Conservation (phyloP, 495 filamentous ascomycete genomes). For the Emericellopsis terricola region DNA sequence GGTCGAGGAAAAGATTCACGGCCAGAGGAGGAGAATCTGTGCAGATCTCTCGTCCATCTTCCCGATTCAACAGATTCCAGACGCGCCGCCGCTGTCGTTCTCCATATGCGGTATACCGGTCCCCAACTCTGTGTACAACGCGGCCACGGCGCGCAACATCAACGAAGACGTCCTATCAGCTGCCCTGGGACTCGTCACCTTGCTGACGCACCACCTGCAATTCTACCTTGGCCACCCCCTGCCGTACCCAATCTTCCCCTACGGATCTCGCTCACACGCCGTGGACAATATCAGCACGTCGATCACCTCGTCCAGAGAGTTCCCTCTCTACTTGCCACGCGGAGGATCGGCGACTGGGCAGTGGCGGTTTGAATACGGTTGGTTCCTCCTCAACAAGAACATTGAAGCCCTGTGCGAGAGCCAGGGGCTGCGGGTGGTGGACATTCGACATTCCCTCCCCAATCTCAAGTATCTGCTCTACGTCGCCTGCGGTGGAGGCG, state of each 20-base stretch:
- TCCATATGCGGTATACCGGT: conserved; percentile 56
- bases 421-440: conserved; percentile 59
- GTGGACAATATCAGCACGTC: conserved; percentile 62
- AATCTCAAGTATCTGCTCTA: conserved; percentile 90
- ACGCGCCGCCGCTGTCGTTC: conserved; percentile 43
- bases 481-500: conserved; percentile 58
- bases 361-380: conserved; percentile 85
- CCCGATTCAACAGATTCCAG: conserved; percentile 49
- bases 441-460: conserved; percentile 77
- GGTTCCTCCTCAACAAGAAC: conserved; percentile 86
- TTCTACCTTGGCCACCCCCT: conserved; percentile 66
- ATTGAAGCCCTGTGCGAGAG: conserved; percentile 67
- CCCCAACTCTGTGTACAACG: conserved; percentile 58
- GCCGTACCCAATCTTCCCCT: conserved; percentile 60
- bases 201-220: conserved; percentile 56
- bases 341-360: conserved; percentile 41
- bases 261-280: conserved; percentile 57
- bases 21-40: conserved; percentile 72
- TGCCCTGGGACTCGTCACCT: conserved; percentile 66
- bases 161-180: conserved; percentile 56
- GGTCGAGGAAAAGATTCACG: conserved; percentile 45
- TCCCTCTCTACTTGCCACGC: conserved; percentile 59
- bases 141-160: conserved; percentile 5
- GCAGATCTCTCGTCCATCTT: conserved; percentile 65
- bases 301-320: conserved; percentile 37